Evolutionary conservation across 1,284 basidiomycete genomes (phyloP).

Genomic region (Pterulicium gracile): DNA sequence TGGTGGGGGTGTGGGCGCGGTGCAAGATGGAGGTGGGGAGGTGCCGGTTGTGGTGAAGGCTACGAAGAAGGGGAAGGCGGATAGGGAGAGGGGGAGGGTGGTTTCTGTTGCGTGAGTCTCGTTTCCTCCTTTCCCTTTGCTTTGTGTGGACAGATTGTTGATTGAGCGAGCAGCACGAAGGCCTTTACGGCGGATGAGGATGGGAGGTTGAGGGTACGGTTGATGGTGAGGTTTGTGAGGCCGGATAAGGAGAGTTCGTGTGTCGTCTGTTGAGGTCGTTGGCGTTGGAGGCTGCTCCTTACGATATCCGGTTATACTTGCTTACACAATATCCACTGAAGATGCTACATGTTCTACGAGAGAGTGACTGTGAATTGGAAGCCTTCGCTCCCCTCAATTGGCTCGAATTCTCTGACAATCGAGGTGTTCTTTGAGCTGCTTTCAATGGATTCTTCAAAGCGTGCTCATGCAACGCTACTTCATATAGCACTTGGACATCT

Average conservation of each 20-base stretch:
- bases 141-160: not conserved
- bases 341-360: no score
- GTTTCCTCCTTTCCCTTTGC: not conserved
- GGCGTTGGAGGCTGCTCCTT: no score
- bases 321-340: no score
- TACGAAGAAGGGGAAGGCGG: constrained; percentile 1
- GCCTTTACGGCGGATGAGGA: not conserved
- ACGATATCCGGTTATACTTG: no score
- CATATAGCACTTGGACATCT: no score
- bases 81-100: constrained; percentile 1
- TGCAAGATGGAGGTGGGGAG: not conserved
- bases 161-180: not conserved
- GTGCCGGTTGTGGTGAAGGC: constrained; percentile 1
- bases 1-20: not conserved
- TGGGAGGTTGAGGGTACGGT: not conserved
- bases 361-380: no score
- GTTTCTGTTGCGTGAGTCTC: not conserved
- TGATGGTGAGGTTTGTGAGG: not conserved
- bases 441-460: no score
- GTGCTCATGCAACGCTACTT: no score
- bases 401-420: no score
- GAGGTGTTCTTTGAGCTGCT: no score
- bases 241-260: not conserved
- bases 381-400: no score
- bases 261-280: not conserved